Percentiles rank a stretch among this genome's conserved stretches.
Conservation (phyloP, 2,329 filamentous ascomycete genomes). For the Neophaeococcomyces aloes region DNA sequence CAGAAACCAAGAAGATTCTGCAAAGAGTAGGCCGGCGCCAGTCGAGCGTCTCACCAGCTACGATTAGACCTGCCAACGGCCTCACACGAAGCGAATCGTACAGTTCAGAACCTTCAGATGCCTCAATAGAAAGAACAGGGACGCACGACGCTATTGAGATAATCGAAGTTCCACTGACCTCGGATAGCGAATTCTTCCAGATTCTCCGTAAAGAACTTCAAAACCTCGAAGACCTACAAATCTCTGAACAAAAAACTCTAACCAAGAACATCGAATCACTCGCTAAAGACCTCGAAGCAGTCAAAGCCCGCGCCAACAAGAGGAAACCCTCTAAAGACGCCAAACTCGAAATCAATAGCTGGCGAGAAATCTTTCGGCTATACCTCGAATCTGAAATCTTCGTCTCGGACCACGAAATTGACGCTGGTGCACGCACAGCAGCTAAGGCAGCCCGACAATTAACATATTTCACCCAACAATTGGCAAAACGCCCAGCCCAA, state of each 20-base stretch:
- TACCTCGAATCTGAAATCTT: slow-evolving; percentile 74
- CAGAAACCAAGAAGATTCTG: slow-evolving; percentile 54
- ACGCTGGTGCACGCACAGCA: slow-evolving; percentile 58
- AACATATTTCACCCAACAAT: slow-evolving; percentile 53
- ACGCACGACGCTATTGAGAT: slow-evolving; percentile 26
- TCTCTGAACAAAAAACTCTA: slow-evolving; percentile 54
- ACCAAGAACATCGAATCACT: slow-evolving; percentile 53
- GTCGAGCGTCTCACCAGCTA: not conserved
- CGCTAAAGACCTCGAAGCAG: slow-evolving; percentile 52
- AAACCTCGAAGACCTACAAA: slow-evolving; percentile 57
- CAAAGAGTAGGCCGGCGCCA: slow-evolving; percentile 38
- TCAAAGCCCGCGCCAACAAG: slow-evolving; percentile 34
- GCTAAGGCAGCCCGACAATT: slow-evolving; percentile 57
- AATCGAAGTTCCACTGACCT: slow-evolving; percentile 66
- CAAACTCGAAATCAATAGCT: slow-evolving; percentile 56
- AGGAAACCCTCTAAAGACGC: slow-evolving; percentile 52
- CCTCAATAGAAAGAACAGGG: slow-evolving; percentile 1
- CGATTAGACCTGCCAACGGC: not conserved
- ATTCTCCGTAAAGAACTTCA: slow-evolving; percentile 62
- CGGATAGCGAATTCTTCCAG: slow-evolving; percentile 70
- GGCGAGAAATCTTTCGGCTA: slow-evolving; percentile 71
- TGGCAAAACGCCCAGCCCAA: slow-evolving; percentile 45
- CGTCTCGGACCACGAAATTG: slow-evolving; percentile 64
- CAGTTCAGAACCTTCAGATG: slow-evolving; percentile 1
- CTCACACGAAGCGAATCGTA: not conserved